Evolutionary conservation across 495 filamentous ascomycete genomes (phyloP).

Genomic region (Parathielavia hyrcaniae): DNA sequence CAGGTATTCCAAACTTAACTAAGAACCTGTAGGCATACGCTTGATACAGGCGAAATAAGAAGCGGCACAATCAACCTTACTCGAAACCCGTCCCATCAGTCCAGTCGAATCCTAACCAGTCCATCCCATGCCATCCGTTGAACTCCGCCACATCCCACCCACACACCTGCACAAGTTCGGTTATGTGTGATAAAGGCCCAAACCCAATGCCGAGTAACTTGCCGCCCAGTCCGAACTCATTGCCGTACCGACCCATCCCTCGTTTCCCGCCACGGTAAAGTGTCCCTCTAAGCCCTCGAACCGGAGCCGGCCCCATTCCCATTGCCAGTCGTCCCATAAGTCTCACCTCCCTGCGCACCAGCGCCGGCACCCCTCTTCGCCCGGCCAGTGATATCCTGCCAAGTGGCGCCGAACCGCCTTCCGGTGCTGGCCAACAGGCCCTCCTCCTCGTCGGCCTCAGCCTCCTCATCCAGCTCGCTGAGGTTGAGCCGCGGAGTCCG

Average conservation of each 20-base stretch:
- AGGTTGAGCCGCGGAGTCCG: slow-evolving; percentile 70
- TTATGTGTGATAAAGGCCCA: background rate
- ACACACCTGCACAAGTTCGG: background rate
- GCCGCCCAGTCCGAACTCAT: background rate
- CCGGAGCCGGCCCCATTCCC: slow-evolving; percentile 14
- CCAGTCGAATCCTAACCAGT: background rate
- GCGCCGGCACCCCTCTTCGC: slow-evolving; percentile 8
- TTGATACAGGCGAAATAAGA: background rate
- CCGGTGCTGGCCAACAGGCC: slow-evolving; percentile 77
- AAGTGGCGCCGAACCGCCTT: slow-evolving; percentile 72
- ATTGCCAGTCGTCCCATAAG: slow-evolving; percentile 15
- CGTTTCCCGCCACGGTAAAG: background rate
- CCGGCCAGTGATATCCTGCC: slow-evolving; percentile 73
- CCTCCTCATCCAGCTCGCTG: slow-evolving; percentile 73
- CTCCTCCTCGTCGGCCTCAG: slow-evolving; percentile 93
- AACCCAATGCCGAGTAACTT: background rate
- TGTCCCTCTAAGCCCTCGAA: background rate
- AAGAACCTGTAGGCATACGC: background rate
- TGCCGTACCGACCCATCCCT: background rate
- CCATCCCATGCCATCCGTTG: background rate
- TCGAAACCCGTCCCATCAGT: background rate
- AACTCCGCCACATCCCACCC: slow-evolving; percentile 5
- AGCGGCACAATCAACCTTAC: background rate
- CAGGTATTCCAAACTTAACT: background rate
- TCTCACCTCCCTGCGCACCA: slow-evolving; percentile 9